Evolutionary conservation across 352 stramenopile genomes (phyloP), one percentile per base, ranked within the genome.

Genomic region (Peronospora destructor): DNA sequence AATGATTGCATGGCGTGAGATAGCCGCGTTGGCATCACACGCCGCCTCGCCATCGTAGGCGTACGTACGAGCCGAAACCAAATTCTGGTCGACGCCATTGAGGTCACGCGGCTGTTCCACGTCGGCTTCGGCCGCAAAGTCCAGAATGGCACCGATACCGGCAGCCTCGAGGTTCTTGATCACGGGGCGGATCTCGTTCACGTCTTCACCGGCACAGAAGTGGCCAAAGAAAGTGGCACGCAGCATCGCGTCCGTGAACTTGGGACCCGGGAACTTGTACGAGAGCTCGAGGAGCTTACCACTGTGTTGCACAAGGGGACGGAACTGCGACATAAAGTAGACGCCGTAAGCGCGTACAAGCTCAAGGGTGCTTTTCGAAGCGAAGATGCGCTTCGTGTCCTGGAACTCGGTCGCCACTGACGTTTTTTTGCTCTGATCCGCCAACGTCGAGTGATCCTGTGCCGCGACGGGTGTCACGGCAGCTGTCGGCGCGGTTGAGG

Each of bases 41-140:
- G 88, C 75, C 1, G 63, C 62, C 59, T 98, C 96, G 43, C 86
- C 85, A 54, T 97, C 84, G 71, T 98, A 98, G 59, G 96, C 85
- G 72, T 98, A 98, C n/a, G 89, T 92, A 45, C 94, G 87, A 16
- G 87, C 93, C 6, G 70, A 70, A n/a, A 93, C 61, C 43, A 91
- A 71, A 61, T 85, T 93, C 53, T 93, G 76, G 34, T 71, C 72
- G 25, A 89, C 80, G 21, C 84, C 79, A 46, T 83, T 87, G 8
- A 92, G 58, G 39, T 87, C 74, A 29, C 76, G 83, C 35, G 77
- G 79, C 49, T 91, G 65, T 50, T 84, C 76, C 4, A 95, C 78
- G 53, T 97, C 90, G 28, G 81, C 83, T 59, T 99, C 95, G 6
- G 94, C 95, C 3, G 95, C 95, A 71, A 98, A 99, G 67, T 99